Evolutionary conservation across 352 stramenopile genomes (phyloP).

Genomic region (Globisporangium rhizosaccharum): DNA sequence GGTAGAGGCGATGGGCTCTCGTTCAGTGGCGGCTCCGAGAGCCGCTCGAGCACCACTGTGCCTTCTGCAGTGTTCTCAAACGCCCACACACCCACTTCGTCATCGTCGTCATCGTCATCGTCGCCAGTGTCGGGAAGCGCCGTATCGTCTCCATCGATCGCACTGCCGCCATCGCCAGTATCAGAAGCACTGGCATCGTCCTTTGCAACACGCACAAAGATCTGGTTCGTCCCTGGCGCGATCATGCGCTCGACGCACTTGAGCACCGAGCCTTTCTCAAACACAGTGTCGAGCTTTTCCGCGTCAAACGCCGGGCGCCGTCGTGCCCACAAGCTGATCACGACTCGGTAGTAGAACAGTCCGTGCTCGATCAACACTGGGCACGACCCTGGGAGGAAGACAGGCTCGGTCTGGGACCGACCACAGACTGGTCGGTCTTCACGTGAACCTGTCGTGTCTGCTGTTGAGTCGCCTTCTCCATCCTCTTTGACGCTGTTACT

Average conservation of each 20-base stretch:
- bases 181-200: slow-evolving; percentile 5
- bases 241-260: slow-evolving; percentile 47
- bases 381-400: slow-evolving; percentile 62
- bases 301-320: slow-evolving; percentile 41
- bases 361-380: slow-evolving; percentile 53
- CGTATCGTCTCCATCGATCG: slow-evolving; percentile 13
- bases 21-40: slow-evolving; percentile 41
- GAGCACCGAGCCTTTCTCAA: slow-evolving; percentile 53
- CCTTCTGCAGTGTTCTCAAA: slow-evolving; percentile 64
- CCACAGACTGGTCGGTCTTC: neutral
- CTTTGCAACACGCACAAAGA: slow-evolving; percentile 44
- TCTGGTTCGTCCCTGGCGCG: slow-evolving; percentile 50
- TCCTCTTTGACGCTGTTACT: slow-evolving; percentile 4
- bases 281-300: slow-evolving; percentile 40
- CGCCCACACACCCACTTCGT: slow-evolving; percentile 46
- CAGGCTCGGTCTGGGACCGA: slow-evolving; percentile 2
- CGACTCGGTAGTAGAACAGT: slow-evolving; percentile 59
- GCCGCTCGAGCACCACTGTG: slow-evolving; percentile 49
- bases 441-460: neutral
- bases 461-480: neutral
- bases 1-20: neutral
- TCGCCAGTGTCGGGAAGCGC: neutral
- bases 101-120: neutral
- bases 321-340: slow-evolving; percentile 43
- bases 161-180: slow-evolving; percentile 6